Evolutionary conservation across 2,329 filamentous ascomycete genomes (phyloP).

Genomic region (Trichoderma pleuroti): DNA sequence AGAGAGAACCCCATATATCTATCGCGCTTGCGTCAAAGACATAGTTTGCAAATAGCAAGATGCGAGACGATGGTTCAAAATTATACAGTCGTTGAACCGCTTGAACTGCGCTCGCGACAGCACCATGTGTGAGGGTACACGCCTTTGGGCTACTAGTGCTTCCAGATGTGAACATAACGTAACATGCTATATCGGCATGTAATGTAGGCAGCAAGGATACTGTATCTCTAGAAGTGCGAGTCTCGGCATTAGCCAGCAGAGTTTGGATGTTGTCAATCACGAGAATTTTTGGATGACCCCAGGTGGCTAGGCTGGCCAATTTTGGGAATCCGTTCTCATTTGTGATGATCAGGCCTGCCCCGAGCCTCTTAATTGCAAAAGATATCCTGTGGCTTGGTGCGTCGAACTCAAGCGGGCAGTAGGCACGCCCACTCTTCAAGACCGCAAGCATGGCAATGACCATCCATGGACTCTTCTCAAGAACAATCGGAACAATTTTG

Average conservation of each 20-base stretch:
- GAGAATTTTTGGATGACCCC: not conserved
- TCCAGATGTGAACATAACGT: not conserved
- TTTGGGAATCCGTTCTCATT: not conserved
- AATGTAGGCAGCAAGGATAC: not conserved
- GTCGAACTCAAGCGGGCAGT: not conserved
- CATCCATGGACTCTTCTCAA: not conserved
- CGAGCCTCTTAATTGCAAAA: not conserved
- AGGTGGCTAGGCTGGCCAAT: not conserved
- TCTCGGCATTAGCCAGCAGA: not conserved
- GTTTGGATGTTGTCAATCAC: not conserved
- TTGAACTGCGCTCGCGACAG: not conserved
- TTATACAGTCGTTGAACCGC: not conserved
- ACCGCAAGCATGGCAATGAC: not conserved
- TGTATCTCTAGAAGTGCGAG: not conserved
- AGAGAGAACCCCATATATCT: not conserved
- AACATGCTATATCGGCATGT: not conserved
- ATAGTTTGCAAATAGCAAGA: not conserved
- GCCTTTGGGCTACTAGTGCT: not conserved
- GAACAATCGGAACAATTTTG: not conserved
- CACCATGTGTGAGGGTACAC: not conserved
- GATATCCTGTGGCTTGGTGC: not conserved
- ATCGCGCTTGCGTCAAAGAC: not conserved
- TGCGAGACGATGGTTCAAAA: not conserved
- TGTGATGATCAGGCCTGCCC: not conserved
- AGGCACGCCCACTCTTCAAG: not conserved